These are phyloP conservation scores for Solanum etuberosum DNA, from an alignment of 257 asterid species.

Conservation along the genomic window DNA sequence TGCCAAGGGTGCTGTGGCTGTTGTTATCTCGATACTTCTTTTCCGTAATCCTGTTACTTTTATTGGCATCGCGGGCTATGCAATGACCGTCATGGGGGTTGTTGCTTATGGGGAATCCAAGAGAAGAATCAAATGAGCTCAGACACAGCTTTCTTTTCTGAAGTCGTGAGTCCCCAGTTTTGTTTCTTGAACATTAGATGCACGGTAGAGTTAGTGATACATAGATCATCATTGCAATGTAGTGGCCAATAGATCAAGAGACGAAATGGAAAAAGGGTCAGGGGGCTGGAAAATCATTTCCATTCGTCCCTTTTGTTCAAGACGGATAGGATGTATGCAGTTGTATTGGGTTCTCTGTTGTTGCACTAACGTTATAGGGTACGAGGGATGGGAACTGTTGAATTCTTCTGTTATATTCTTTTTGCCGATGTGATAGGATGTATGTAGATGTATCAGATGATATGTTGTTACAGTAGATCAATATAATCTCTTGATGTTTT, in stretches of 20 bases:
- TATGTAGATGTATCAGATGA: not conserved
- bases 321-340: not conserved
- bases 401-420: not conserved
- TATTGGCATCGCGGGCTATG: conserved; percentile 18
- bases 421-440: not conserved
- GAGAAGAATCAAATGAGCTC: conserved; percentile 15
- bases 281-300: not conserved
- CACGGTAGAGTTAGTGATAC: not conserved
- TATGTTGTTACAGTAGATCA: not conserved
- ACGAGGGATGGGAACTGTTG: not conserved
- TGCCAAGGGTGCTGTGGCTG: conserved; percentile 22
- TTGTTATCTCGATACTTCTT: conserved; percentile 16
- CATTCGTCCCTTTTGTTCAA: not conserved
- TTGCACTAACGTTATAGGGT: not conserved
- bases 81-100: conserved; percentile 17
- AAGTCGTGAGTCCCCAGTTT: not conserved
- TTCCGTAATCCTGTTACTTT: conserved; percentile 19
- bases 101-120: conserved; percentile 19
- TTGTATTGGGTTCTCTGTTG: not conserved
- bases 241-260: not conserved
- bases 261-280: not conserved
- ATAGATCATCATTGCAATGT: not conserved
- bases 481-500: not conserved
- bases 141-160: not conserved
- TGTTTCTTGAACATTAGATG: not conserved